A percentile compares a stretch with the other conserved stretches of the same genome.
phyloP scores from a whole-genome alignment of 352 stramenopile genomes.

The Phytophthora pluvialis region DNA sequence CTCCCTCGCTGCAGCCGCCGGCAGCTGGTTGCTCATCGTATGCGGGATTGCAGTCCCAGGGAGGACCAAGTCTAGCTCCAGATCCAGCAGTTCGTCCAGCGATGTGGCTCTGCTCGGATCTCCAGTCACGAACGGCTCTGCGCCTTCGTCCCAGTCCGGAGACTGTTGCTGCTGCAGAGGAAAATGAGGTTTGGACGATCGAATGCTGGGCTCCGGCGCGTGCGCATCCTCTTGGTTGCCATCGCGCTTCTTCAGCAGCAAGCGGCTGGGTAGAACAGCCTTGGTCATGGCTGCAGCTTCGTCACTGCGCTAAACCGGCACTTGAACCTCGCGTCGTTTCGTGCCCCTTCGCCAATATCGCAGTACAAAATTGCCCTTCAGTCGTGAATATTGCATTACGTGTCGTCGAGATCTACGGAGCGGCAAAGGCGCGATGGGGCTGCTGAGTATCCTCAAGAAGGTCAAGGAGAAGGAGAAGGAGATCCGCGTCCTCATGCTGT shows the following conservation, averaged over 20 bases:
- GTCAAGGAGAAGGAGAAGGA: slow-evolving; percentile 99
- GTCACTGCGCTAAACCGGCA: background rate
- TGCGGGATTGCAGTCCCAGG: slow-evolving; percentile 13
- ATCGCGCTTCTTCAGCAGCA: slow-evolving; percentile 10
- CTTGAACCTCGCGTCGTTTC: slow-evolving; percentile 25
- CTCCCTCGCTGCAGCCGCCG: background rate
- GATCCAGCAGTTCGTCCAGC: slow-evolving; percentile 53
- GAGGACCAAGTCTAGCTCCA: slow-evolving; percentile 53
- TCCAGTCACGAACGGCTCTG: background rate
- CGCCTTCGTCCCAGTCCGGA: slow-evolving; percentile 14
- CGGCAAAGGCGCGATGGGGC: slow-evolving; percentile 66
- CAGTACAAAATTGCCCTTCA: slow-evolving; percentile 11
- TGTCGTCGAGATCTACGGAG: background rate
- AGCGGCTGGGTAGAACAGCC: slow-evolving; percentile 11
- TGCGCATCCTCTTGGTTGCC: slow-evolving; percentile 45
- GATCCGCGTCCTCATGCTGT: slow-evolving; percentile 98
- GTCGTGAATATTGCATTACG: slow-evolving; percentile 9
- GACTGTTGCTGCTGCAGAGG: slow-evolving; percentile 28
- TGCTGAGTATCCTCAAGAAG: slow-evolving; percentile 96
- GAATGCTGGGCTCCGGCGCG: background rate
- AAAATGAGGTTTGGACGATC: slow-evolving; percentile 15
- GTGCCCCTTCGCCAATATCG: slow-evolving; percentile 19
- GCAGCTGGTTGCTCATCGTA: slow-evolving; percentile 38
- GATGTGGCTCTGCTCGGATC: slow-evolving; percentile 26
- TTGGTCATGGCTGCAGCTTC: slow-evolving; percentile 26